phyloP scores from a whole-genome alignment of 2,329 filamentous ascomycete genomes.

The Pseudocercospora eumusae region DNA sequence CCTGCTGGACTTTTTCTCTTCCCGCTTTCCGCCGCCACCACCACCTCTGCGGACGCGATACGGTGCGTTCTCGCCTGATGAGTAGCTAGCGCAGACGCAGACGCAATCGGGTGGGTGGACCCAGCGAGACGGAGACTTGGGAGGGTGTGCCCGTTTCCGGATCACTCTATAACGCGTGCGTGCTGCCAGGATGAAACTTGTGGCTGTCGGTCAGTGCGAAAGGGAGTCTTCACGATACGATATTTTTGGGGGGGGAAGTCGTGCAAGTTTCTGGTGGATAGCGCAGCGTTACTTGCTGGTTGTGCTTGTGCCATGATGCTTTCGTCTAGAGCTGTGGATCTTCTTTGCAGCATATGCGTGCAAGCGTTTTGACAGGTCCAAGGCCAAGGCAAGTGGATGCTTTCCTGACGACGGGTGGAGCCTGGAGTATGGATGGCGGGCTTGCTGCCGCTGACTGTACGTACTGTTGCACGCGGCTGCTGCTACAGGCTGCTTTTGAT shows the following conservation, averaged over 20 bases:
- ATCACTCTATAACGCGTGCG: slow-evolving; percentile 1
- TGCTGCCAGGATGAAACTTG: slow-evolving; percentile 7
- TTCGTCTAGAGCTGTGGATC: slow-evolving; percentile 6
- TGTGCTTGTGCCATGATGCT: background rate
- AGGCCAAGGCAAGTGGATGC: slow-evolving; percentile 17
- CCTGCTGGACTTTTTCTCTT: background rate
- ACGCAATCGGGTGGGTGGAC: slow-evolving; percentile 17
- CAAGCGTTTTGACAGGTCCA: slow-evolving; percentile 28
- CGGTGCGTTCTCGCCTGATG: no score
- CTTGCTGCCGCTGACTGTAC: background rate
- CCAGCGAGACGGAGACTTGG: slow-evolving; percentile 10
- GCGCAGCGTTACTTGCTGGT: slow-evolving; percentile 7
- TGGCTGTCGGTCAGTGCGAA: background rate
- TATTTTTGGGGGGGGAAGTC: no score
- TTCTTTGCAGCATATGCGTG: slow-evolving; percentile 19
- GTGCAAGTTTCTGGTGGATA: background rate
- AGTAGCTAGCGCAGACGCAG: slow-evolving; percentile 21
- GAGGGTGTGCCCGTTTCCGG: background rate
- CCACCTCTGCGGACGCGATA: slow-evolving; percentile 1
- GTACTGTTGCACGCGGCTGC: slow-evolving; percentile 10
- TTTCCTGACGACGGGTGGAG: background rate
- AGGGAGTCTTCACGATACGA: no score
- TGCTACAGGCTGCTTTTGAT: background rate
- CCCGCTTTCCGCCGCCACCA: background rate
- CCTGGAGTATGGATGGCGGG: slow-evolving; percentile 11